These are phyloP conservation scores for Spirogloea muscicola DNA, from an alignment of 139 green algal species.

Conservation along the genomic window DNA sequence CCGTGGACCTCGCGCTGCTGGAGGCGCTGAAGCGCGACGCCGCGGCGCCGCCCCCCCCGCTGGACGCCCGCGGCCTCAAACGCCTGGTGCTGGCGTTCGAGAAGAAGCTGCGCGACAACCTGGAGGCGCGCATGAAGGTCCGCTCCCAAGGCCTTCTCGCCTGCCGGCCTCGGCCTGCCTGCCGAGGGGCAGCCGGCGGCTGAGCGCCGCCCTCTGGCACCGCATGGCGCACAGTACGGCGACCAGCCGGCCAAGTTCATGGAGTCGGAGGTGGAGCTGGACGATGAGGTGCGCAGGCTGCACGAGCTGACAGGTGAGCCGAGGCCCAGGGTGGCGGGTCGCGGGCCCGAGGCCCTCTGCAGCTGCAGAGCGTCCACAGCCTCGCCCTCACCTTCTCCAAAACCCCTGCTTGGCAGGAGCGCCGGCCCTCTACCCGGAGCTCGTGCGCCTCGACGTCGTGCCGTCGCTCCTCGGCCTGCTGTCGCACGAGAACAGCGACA, in stretches of 20 bases:
- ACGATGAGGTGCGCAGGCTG: constrained; percentile 63
- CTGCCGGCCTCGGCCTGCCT: not conserved
- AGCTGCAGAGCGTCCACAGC: not conserved
- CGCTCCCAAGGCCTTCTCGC: not conserved
- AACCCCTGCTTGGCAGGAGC: no score
- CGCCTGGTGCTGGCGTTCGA: constrained; percentile 39
- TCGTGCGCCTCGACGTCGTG: constrained; percentile 65
- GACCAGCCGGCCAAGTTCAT: constrained; percentile 87
- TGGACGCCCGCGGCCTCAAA: constrained; percentile 31
- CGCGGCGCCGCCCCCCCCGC: not conserved
- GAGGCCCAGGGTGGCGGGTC: constrained; percentile 31
- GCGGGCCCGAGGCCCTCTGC: not conserved
- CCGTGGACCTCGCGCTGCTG: constrained; percentile 16
- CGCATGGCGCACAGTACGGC: no score
- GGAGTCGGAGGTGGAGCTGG: constrained; percentile 90
- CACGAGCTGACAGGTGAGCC: constrained; percentile 55
- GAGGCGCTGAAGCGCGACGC: constrained; percentile 9
- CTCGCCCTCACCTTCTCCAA: not conserved
- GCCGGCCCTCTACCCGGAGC: constrained; percentile 78
- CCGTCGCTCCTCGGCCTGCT: constrained; percentile 74
- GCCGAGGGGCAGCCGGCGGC: not conserved
- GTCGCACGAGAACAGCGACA: constrained; percentile 91
- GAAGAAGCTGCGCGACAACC: constrained; percentile 43
- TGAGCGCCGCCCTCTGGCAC: not conserved
- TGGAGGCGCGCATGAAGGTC: constrained; percentile 46